Evolutionary conservation across 495 filamentous ascomycete genomes (phyloP), one percentile per base, ranked within the genome.

Genomic region (Pseudevernia furfuracea): DNA sequence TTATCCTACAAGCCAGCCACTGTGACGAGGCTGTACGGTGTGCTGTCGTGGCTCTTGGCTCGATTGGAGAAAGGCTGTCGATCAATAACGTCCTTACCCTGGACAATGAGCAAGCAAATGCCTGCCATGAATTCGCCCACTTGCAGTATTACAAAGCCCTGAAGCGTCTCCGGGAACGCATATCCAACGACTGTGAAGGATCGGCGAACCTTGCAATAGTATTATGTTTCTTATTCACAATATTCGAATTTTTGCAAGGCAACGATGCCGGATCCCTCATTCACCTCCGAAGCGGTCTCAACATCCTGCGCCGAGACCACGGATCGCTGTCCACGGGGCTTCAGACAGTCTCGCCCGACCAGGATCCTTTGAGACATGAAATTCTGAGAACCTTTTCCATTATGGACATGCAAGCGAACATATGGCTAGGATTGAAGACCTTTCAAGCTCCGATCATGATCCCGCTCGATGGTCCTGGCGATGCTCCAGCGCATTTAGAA

Each of bases 221-320:
- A 34, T 72, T 79, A 11, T 86, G 85, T 68, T 69, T 83, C 28
- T 52, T 86, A 1, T 85, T 86, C 67, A 75, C 80, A 59, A 76
- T 78, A 55, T 76, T 83, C 53, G 84, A 87, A 62, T 78, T 79
- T 55, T 70, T 86, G 8, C 79, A 78, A 48, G 82, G 83, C 25
- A 63, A 67, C n/a, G 65, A 70, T 12, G 17, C 21, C 25, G 44
- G n/a, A 28, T 53, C 65, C 1, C 48, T 57, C 41, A 62, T 59
- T 32, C 68, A 70, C 58, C 60, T 70, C 25, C 25, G 58, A 30
- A 60, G 61, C 43, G 68, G 65, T 17, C 53, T 70, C 41, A 58
- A 58, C 25, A 70, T 70, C 25, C 21, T 70, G 23, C 58, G 59
- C 12, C 64, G 56, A 37, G 34, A 63, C 14, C 52, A 39, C 9